A percentile compares a stretch with the other conserved stretches of the same genome.
phyloP scores from a whole-genome alignment of 305 asterid genomes.

The Ajuga reptans region DNA sequence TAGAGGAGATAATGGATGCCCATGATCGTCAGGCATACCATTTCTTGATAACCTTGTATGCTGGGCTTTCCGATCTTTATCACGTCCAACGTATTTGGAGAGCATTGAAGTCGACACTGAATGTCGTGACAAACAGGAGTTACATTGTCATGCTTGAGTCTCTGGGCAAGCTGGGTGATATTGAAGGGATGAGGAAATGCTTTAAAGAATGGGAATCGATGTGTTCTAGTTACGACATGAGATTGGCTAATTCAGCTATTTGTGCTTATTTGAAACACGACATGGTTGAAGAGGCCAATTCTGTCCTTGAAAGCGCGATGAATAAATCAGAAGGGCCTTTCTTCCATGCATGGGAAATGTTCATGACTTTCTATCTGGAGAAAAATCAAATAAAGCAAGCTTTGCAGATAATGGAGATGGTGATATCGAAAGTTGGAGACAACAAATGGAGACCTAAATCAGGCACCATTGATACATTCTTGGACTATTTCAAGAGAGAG shows the following conservation, averaged over 20 bases:
- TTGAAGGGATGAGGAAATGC: slow-evolving; percentile 52
- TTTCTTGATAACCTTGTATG: slow-evolving; percentile 55
- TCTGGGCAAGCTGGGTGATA: slow-evolving; percentile 46
- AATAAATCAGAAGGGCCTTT: slow-evolving; percentile 43
- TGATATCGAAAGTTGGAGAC: slow-evolving; percentile 18
- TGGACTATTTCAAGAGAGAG: slow-evolving; percentile 31
- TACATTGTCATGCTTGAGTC: slow-evolving; percentile 62
- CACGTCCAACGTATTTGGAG: slow-evolving; percentile 61
- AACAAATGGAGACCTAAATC: slow-evolving; percentile 38
- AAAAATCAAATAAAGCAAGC: slow-evolving; percentile 31
- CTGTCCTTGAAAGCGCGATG: slow-evolving; percentile 25
- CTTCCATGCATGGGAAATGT: slow-evolving; percentile 40
- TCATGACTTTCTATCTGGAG: slow-evolving; percentile 37
- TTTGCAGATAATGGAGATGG: slow-evolving; percentile 39
- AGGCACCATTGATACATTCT: slow-evolving; percentile 27
- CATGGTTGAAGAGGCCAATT: slow-evolving; percentile 49
- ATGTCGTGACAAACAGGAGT: slow-evolving; percentile 41
- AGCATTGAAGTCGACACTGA: slow-evolving; percentile 36
- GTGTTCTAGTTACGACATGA: slow-evolving; percentile 41
- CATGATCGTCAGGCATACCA: slow-evolving; percentile 49
- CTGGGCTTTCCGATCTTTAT: slow-evolving; percentile 43
- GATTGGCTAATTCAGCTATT: slow-evolving; percentile 43
- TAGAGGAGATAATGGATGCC: slow-evolving; percentile 49
- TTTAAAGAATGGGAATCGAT: slow-evolving; percentile 62
- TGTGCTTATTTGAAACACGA: slow-evolving; percentile 37